These are phyloP conservation scores for Meyerozyma elateridarum DNA, from an alignment of 1,139 yeast species.

Conservation along the genomic window DNA sequence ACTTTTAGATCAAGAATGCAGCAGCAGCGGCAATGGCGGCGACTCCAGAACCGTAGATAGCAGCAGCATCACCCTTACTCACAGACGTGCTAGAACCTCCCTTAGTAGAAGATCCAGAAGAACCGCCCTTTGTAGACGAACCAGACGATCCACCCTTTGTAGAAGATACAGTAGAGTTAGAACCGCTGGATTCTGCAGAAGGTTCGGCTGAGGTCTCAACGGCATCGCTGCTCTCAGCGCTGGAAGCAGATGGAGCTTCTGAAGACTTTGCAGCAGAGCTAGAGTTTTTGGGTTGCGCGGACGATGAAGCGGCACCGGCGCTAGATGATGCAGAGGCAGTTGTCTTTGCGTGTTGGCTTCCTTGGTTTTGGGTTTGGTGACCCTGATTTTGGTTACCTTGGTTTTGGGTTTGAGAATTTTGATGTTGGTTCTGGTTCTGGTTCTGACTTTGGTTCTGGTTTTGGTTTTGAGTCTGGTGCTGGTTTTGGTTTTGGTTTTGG, in stretches of 20 bases:
- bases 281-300: too few species aligned
- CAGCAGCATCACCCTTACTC: conserved; percentile 16
- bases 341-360: too few species aligned
- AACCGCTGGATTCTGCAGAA: background rate
- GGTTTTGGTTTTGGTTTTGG: too few species aligned
- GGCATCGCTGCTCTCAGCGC: conserved; percentile 5
- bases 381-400: too few species aligned
- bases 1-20: conserved; percentile 6
- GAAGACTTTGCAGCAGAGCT: conserved; percentile 1
- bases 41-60: conserved; percentile 18
- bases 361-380: too few species aligned
- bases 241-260: conserved; percentile 7
- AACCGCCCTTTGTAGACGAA: background rate
- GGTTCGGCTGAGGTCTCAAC: background rate
- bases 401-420: too few species aligned
- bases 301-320: conserved; percentile 3
- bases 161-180: conserved; percentile 1
- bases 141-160: conserved; percentile 3
- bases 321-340: conserved; percentile 8
- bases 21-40: conserved; percentile 20
- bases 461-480: too few species aligned
- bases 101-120: background rate
- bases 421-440: too few species aligned
- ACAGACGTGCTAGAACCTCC: conserved; percentile 6
- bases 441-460: too few species aligned